These are phyloP conservation scores for Solanum ossicruentum DNA, from an alignment of 257 asterid genomes.

Conservation along the genomic window DNA sequence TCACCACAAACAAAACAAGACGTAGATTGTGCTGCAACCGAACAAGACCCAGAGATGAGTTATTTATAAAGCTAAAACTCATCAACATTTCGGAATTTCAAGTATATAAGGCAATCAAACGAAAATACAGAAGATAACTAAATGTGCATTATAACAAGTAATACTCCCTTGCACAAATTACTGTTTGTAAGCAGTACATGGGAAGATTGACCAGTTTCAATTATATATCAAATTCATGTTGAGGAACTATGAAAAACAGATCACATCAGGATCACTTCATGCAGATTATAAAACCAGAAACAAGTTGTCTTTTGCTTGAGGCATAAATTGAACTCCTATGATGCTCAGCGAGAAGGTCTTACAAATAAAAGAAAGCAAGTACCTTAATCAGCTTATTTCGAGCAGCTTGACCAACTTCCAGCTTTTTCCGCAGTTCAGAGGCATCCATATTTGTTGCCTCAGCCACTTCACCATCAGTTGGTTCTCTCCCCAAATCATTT, in stretches of 20 bases:
- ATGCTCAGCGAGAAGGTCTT: neutral
- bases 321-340: neutral
- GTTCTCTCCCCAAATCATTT: slow-evolving; percentile 54
- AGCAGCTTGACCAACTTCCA: slow-evolving; percentile 82
- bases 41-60: neutral
- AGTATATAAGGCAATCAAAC: neutral
- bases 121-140: neutral
- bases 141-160: neutral
- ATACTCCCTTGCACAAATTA: neutral
- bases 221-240: neutral
- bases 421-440: slow-evolving; percentile 36
- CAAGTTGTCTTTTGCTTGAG: neutral
- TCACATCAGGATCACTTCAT: neutral
- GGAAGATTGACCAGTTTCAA: neutral
- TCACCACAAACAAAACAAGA: slow-evolving; percentile 78
- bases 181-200: neutral
- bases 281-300: neutral
- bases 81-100: neutral
- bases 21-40: slow-evolving; percentile 87
- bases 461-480: slow-evolving; percentile 54
- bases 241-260: neutral
- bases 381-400: slow-evolving; percentile 91
- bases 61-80: neutral
- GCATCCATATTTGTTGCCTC: slow-evolving; percentile 33
- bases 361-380: neutral